phyloP scores from a whole-genome alignment of 768 basidiomycete genomes.

The Porphyrellus cyaneotinctus region DNA sequence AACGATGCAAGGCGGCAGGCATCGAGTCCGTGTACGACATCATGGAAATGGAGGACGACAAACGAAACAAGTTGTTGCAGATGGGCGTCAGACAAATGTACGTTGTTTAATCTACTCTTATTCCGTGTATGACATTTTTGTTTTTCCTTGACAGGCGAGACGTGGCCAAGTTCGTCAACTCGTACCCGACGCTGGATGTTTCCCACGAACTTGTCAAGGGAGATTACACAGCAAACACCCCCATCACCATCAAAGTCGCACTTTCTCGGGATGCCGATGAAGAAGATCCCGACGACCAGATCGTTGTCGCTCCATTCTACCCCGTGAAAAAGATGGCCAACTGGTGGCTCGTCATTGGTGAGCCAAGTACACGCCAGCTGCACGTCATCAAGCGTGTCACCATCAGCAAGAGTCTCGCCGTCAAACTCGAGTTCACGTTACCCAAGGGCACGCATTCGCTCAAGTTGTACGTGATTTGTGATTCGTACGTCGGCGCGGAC shows the following conservation, averaged over 20 bases:
- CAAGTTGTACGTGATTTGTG: slow-evolving; percentile 89
- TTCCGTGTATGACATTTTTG: not conserved
- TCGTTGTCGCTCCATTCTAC: slow-evolving; percentile 91
- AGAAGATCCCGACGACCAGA: slow-evolving; percentile 68
- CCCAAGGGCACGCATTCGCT: slow-evolving; percentile 79
- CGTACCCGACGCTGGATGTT: slow-evolving; percentile 95
- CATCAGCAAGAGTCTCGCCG: slow-evolving; percentile 61
- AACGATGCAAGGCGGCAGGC: slow-evolving; percentile 76
- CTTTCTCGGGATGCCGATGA: slow-evolving; percentile 81
- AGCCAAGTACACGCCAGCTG: slow-evolving; percentile 71
- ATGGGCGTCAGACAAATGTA: slow-evolving; percentile 88
- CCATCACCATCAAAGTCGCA: slow-evolving; percentile 75
- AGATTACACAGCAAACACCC: slow-evolving; percentile 79
- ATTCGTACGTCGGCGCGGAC: slow-evolving; percentile 88
- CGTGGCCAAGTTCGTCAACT: slow-evolving; percentile 93
- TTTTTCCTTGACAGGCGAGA: slow-evolving; percentile 61
- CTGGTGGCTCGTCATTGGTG: slow-evolving; percentile 98
- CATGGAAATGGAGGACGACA: slow-evolving; percentile 97
- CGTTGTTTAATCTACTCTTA: slow-evolving; percentile 28
- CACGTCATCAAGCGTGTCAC: slow-evolving; percentile 86
- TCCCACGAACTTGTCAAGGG: slow-evolving; percentile 80
- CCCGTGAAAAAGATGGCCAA: slow-evolving; percentile 87
- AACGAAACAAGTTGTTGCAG: slow-evolving; percentile 73
- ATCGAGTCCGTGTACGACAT: slow-evolving; percentile 94
- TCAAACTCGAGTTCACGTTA: slow-evolving; percentile 87